Percentiles rank a stretch among this genome's conserved stretches.
Evolutionary conservation across 139 green algal genomes (phyloP).

Genomic region (Nannochloris sp.): DNA sequence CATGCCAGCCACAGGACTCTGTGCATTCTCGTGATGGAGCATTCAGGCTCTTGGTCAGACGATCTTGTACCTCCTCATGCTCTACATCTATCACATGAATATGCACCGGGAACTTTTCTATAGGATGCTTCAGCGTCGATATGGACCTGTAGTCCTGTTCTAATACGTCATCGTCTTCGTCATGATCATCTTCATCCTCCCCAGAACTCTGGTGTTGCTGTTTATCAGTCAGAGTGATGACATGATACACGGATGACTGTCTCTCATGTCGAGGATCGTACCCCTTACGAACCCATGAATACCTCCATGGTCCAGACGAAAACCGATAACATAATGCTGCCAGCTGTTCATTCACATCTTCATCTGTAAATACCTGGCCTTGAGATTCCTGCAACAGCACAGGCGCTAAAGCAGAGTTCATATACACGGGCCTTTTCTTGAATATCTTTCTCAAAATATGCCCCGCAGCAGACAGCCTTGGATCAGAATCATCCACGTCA

Average conservation of each 20-base stretch:
- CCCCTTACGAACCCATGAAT: conserved; percentile 13
- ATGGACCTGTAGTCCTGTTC: background rate
- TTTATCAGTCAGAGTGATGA: background rate
- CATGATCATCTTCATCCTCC: conserved; percentile 7
- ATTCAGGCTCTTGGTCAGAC: background rate
- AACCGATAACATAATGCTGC: conserved; percentile 21
- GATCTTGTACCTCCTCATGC: background rate
- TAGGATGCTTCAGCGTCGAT: background rate
- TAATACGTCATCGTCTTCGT: background rate
- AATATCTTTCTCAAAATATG: background rate
- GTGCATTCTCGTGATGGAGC: no score
- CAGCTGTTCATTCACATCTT: background rate
- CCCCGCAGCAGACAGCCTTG: background rate
- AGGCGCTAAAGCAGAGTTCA: background rate
- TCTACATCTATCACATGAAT: background rate
- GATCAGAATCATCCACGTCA: background rate
- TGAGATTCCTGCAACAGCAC: background rate
- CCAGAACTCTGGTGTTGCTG: background rate
- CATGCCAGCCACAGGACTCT: no score
- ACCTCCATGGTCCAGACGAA: conserved; percentile 21
- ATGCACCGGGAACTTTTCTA: background rate
- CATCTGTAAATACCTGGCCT: background rate
- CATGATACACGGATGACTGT: conserved; percentile 9
- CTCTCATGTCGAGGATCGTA: conserved; percentile 16
- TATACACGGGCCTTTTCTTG: background rate